Conservation (phyloP, 345 rosid genomes). For the Rhodomyrtus tomentosa region DNA sequence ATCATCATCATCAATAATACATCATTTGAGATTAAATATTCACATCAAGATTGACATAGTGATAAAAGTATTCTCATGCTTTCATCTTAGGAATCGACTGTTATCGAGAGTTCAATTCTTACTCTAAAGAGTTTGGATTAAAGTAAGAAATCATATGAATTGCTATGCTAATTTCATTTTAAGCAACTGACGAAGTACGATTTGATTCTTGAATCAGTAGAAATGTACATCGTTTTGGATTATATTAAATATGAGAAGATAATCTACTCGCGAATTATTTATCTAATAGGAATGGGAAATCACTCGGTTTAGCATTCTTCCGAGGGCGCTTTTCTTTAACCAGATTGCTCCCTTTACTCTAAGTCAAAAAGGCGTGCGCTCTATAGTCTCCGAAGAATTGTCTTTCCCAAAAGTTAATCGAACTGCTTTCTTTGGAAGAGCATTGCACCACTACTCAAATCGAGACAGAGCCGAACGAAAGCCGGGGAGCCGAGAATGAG, state of each 20-base stretch:
- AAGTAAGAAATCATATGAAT: neutral
- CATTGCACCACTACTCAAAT: neutral
- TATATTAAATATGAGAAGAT: neutral
- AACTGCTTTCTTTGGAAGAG: neutral
- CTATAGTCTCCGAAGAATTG: neutral
- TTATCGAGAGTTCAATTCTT: neutral
- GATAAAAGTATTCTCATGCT: rapidly evolving
- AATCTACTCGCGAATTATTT: neutral
- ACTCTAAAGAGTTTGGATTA: neutral
- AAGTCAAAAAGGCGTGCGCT: neutral
- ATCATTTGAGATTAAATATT: neutral
- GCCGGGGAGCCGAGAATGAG: neutral
- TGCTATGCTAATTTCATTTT: rapidly evolving
- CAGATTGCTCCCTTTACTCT: neutral
- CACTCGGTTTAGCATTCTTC: neutral
- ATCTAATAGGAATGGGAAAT: neutral
- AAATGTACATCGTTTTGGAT: neutral
- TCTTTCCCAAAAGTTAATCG: neutral
- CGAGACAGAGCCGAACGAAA: neutral
- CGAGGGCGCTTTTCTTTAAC: neutral
- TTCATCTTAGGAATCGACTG: neutral
- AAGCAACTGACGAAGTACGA: rapidly evolving
- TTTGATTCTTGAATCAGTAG: neutral
- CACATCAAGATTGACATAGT: rapidly evolving
- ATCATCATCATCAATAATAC: neutral